phyloP scores from a whole-genome alignment of 2,329 filamentous ascomycete species.

The Trichoderma polysporum region DNA sequence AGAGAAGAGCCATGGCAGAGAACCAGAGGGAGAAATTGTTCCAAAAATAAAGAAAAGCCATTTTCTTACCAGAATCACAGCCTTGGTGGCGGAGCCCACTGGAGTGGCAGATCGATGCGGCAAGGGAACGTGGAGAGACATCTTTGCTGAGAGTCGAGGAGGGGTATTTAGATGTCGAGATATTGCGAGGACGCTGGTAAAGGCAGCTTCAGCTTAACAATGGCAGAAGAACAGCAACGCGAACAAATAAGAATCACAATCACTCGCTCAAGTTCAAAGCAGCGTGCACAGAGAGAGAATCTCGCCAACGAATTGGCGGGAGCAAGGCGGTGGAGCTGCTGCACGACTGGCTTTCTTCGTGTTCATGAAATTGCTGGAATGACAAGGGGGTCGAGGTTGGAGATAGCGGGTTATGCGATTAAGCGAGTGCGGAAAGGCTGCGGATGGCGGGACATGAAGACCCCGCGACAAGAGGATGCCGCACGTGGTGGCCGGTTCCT shows the following conservation, averaged over 20 bases:
- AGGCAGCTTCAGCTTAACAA: not conserved
- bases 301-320: slow-evolving; percentile 16
- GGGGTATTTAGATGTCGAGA: slow-evolving; percentile 7
- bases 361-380: slow-evolving; percentile 1
- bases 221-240: not conserved
- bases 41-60: not conserved
- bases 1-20: not conserved
- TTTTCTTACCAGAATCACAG: slow-evolving; percentile 77
- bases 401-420: slow-evolving; percentile 26
- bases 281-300: not conserved
- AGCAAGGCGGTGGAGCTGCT: slow-evolving; percentile 17
- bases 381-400: not conserved
- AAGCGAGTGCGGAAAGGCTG: slow-evolving; percentile 21
- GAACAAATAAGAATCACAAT: not conserved
- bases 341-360: slow-evolving; percentile 3
- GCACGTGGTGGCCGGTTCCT: slow-evolving; percentile 18
- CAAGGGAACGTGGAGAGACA: slow-evolving; percentile 59
- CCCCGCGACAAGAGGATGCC: not conserved
- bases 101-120: slow-evolving; percentile 46
- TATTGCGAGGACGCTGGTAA: not conserved
- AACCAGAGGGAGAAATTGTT: not conserved
- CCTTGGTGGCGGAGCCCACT: slow-evolving; percentile 70
- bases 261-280: not conserved
- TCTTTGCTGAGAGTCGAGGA: slow-evolving; percentile 7
- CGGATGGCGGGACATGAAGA: not conserved